Conservation (phyloP, 2,329 filamentous ascomycete species). For the Hypoxylon sp. region DNA sequence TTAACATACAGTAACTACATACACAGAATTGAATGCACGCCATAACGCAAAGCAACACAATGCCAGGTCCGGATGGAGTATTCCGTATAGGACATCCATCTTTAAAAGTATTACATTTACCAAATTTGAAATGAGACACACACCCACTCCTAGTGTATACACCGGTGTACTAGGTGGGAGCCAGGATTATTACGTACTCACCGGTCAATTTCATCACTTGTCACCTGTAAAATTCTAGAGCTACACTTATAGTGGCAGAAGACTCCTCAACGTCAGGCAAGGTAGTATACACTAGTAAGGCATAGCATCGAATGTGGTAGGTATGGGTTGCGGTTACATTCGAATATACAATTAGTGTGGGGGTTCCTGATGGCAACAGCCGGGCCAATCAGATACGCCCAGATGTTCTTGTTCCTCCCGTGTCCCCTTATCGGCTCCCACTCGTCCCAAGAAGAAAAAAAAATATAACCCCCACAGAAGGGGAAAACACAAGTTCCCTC, state of each 20-base stretch:
- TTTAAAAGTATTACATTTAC: constrained; percentile 1
- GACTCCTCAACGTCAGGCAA: constrained; percentile 4
- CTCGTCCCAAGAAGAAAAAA: constrained; percentile 7
- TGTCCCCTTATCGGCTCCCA: constrained; percentile 37
- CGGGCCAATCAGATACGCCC: constrained; percentile 31
- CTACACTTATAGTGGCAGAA: not conserved
- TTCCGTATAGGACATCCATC: constrained; percentile 18
- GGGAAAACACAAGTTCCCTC: constrained; percentile 1
- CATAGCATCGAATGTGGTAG: constrained; percentile 27
- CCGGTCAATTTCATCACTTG: constrained; percentile 36
- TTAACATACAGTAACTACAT: not conserved
- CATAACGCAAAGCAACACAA: constrained; percentile 33
- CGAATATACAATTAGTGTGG: constrained; percentile 35
- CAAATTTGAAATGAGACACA: constrained; percentile 4
- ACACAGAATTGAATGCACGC: constrained; percentile 18
- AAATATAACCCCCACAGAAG: constrained; percentile 31
- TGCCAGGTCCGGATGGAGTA: constrained; percentile 15
- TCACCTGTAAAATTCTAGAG: constrained; percentile 22
- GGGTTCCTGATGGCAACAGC: constrained; percentile 40
- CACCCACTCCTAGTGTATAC: not conserved
- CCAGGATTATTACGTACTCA: constrained; percentile 35
- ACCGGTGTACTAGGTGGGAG: constrained; percentile 6
- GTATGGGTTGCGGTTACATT: constrained; percentile 38
- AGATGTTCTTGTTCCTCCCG: constrained; percentile 33
- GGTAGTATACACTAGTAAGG: constrained; percentile 33